Percentiles rank a stretch among this genome's conserved stretches.
Conservation (phyloP, 805 yeast species). For the Schwanniomyces polymorphus region DNA sequence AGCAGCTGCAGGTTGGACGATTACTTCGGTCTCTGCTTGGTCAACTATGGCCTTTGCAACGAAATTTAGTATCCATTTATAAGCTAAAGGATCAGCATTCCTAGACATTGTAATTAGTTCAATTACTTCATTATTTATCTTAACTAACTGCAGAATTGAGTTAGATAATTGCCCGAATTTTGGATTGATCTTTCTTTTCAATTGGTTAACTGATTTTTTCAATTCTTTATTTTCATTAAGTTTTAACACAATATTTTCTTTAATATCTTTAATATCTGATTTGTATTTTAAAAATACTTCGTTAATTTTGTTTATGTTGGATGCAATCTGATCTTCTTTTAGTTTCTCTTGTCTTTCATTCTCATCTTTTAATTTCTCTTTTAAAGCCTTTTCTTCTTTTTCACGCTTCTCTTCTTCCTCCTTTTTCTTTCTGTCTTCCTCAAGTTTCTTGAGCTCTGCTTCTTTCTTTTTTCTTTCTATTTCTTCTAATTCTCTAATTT, state of each 20-base stretch:
- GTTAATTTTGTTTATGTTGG: conserved; percentile 39
- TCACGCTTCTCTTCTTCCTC: conserved; percentile 18
- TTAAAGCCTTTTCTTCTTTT: conserved; percentile 19
- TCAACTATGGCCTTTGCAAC: conserved; percentile 82
- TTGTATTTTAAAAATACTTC: conserved; percentile 48
- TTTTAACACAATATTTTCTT: conserved; percentile 55
- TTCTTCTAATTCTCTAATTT: conserved; percentile 12
- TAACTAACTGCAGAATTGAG: conserved; percentile 57
- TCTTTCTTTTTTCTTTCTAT: conserved; percentile 11
- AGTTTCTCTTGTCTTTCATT: conserved; percentile 14
- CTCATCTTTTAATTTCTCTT: conserved; percentile 11
- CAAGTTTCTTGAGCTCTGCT: conserved; percentile 3
- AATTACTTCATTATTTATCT: conserved; percentile 51
- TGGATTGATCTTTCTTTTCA: conserved; percentile 79
- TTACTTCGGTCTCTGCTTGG: conserved; percentile 91
- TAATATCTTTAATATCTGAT: conserved; percentile 56
- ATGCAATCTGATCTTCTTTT: conserved; percentile 15
- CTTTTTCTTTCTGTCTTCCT: conserved; percentile 9
- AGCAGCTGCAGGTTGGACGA: conserved; percentile 75
- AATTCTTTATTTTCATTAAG: conserved; percentile 50
- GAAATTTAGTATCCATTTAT: conserved; percentile 74
- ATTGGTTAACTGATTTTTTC: conserved; percentile 55
- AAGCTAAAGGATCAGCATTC: conserved; percentile 47
- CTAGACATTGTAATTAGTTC: conserved; percentile 50
- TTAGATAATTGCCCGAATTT: conserved; percentile 90